phyloP scores from a whole-genome alignment of 768 basidiomycete genomes.

The Mycena indigotica region DNA sequence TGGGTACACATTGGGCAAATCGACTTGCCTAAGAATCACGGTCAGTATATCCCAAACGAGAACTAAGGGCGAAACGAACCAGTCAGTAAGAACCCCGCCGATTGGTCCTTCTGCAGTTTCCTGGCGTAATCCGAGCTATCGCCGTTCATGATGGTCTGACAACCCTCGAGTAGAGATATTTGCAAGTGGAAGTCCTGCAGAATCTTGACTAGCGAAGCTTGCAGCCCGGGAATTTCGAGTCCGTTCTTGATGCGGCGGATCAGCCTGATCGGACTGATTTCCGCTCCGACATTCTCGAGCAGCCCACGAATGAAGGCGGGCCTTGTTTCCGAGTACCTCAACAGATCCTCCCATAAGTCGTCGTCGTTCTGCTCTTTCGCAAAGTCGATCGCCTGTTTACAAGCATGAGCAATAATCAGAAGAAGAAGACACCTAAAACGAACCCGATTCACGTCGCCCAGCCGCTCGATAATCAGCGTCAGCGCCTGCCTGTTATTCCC shows the following conservation, averaged over 20 bases:
- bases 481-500: constrained; percentile 96
- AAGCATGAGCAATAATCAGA: background rate
- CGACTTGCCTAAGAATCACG: constrained; percentile 59
- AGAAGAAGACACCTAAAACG: constrained; percentile 23
- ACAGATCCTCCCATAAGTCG: constrained; percentile 96
- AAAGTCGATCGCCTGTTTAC: constrained; percentile 86
- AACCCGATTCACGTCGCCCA: constrained; percentile 90
- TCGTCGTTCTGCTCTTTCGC: constrained; percentile 96
- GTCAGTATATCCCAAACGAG: background rate
- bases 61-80: constrained; percentile 47
- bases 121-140: constrained; percentile 77
- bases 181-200: constrained; percentile 95
- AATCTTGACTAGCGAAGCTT: constrained; percentile 94
- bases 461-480: constrained; percentile 90
- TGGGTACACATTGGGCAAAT: constrained; percentile 68
- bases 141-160: constrained; percentile 81
- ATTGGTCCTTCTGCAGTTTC: constrained; percentile 74
- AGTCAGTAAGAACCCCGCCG: constrained; percentile 74
- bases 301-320: constrained; percentile 95
- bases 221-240: constrained; percentile 92
- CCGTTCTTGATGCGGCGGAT: constrained; percentile 96
- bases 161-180: constrained; percentile 90
- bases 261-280: constrained; percentile 92
- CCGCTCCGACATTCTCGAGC: constrained; percentile 93
- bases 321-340: constrained; percentile 91